Percentiles rank a stretch among this genome's conserved stretches.
phyloP scores from a whole-genome alignment of 192 early-diverging fungal species.

The Gamsiella multidivaricata region DNA sequence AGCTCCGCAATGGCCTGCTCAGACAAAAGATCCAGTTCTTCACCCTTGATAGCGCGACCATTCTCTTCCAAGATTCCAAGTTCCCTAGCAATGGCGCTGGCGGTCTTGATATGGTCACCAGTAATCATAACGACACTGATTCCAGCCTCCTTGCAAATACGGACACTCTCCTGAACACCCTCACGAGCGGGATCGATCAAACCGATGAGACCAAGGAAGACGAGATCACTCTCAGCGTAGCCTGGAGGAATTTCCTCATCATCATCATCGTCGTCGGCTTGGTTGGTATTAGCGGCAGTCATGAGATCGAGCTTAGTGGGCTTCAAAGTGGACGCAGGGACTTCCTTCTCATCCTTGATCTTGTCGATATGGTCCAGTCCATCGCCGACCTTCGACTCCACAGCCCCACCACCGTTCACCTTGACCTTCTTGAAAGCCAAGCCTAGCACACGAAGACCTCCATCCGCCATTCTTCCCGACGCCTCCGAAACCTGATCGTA shows the following conservation, averaged over 20 bases:
- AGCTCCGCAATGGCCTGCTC: slow-evolving; percentile 86
- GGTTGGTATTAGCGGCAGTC: slow-evolving; percentile 51
- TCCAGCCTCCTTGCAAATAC: slow-evolving; percentile 86
- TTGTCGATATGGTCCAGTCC: slow-evolving; percentile 54
- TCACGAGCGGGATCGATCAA: slow-evolving; percentile 90
- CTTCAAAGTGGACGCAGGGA: slow-evolving; percentile 29
- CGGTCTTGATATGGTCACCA: slow-evolving; percentile 94
- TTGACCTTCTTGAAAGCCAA: slow-evolving; percentile 79
- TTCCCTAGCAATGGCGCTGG: slow-evolving; percentile 88
- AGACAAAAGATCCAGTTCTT: slow-evolving; percentile 89
- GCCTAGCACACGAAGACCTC: slow-evolving; percentile 90
- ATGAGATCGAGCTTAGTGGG: slow-evolving; percentile 40
- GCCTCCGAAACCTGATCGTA: slow-evolving; percentile 64
- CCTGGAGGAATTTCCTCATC: slow-evolving; percentile 55
- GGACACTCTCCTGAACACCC: slow-evolving; percentile 83
- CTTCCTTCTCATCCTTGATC: slow-evolving; percentile 65
- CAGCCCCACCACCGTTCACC: slow-evolving; percentile 24
- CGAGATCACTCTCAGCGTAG: slow-evolving; percentile 72
- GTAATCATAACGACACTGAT: slow-evolving; percentile 98
- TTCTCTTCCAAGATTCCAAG: slow-evolving; percentile 76
- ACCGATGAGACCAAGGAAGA: slow-evolving; percentile 91
- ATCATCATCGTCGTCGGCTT: slow-evolving; percentile 43
- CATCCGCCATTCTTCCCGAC: slow-evolving; percentile 52
- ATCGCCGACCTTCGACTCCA: slow-evolving; percentile 4
- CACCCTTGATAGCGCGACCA: slow-evolving; percentile 84